phyloP scores from a whole-genome alignment of 1,139 yeast genomes.

The Schizosaccharomyces versatilis region DNA sequence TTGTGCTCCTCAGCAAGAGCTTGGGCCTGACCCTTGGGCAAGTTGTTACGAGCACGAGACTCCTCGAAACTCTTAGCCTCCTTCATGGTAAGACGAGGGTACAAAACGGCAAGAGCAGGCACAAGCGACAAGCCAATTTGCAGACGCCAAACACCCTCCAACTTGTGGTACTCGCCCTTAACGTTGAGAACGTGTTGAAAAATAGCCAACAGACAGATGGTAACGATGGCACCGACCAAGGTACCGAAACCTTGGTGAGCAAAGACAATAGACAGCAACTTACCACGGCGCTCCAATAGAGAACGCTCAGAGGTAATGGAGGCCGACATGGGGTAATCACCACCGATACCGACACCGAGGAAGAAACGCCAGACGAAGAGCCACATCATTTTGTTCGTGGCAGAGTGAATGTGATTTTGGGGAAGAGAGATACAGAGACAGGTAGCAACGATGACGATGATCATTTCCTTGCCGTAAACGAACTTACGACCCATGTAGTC shows the following conservation, averaged over 20 bases:
- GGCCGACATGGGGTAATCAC: slow-evolving; percentile 95
- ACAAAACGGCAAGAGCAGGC: slow-evolving; percentile 62
- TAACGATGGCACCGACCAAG: slow-evolving; percentile 63
- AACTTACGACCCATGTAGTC: slow-evolving; percentile 66
- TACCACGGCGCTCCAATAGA: slow-evolving; percentile 88
- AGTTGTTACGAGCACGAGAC: slow-evolving; percentile 39
- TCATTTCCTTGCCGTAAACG: slow-evolving; percentile 67
- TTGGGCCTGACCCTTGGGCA: slow-evolving; percentile 25
- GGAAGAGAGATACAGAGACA: slow-evolving; percentile 38
- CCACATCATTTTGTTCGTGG: slow-evolving; percentile 47
- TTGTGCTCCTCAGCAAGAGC: slow-evolving; percentile 25
- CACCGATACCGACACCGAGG: slow-evolving; percentile 96
- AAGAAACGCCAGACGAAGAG: slow-evolving; percentile 34
- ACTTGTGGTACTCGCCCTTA: slow-evolving; percentile 32
- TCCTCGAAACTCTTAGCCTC: slow-evolving; percentile 62
- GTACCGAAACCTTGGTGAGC: slow-evolving; percentile 89
- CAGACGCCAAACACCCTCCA: slow-evolving; percentile 75
- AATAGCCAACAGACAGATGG: slow-evolving; percentile 47
- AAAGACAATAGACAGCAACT: slow-evolving; percentile 80
- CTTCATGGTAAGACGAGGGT: slow-evolving; percentile 79
- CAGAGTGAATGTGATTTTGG: slow-evolving; percentile 41
- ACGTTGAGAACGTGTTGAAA: slow-evolving; percentile 36
- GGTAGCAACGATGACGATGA: slow-evolving; percentile 59
- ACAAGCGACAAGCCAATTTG: slow-evolving; percentile 71
- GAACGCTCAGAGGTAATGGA: slow-evolving; percentile 74